These are phyloP conservation scores for Yamadazyma dushanensis DNA, from an alignment of 1,139 yeast genomes.

Conservation along the genomic window DNA sequence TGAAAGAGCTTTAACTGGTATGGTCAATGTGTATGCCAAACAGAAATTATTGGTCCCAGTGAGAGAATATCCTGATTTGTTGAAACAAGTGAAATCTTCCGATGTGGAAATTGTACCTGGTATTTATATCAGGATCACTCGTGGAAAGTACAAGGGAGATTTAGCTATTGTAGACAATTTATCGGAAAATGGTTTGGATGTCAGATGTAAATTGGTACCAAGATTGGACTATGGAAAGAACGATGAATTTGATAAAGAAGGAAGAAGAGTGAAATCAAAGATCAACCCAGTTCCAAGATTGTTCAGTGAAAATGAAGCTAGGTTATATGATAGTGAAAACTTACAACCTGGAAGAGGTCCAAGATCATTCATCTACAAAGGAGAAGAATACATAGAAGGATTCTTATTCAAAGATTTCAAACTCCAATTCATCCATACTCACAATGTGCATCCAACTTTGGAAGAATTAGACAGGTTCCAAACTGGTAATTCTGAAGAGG, in stretches of 20 bases:
- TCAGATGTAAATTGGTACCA: slow-evolving; percentile 87
- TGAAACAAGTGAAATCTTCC: slow-evolving; percentile 85
- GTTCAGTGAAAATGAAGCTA: slow-evolving; percentile 71
- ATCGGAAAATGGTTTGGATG: slow-evolving; percentile 93
- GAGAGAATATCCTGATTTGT: slow-evolving; percentile 89
- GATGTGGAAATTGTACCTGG: slow-evolving; percentile 92
- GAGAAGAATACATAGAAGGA: slow-evolving; percentile 90
- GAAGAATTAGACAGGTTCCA: slow-evolving; percentile 88
- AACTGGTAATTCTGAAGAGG: slow-evolving; percentile 65
- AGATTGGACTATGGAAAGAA: slow-evolving; percentile 86
- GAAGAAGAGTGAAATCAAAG: slow-evolving; percentile 52
- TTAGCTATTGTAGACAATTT: slow-evolving; percentile 90
- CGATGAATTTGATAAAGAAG: slow-evolving; percentile 57
- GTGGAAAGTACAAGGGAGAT: slow-evolving; percentile 93
- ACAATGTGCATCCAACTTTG: slow-evolving; percentile 81
- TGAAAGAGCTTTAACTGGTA: slow-evolving; percentile 81
- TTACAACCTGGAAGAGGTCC: slow-evolving; percentile 77
- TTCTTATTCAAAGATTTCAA: slow-evolving; percentile 84
- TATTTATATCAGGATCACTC: slow-evolving; percentile 81
- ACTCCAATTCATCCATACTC: slow-evolving; percentile 76
- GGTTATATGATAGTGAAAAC: slow-evolving; percentile 52
- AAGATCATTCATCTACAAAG: slow-evolving; percentile 70
- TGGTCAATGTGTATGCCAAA: slow-evolving; percentile 77
- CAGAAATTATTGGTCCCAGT: slow-evolving; percentile 87
- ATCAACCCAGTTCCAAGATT: slow-evolving; percentile 82